Evolutionary conservation across 805 yeast genomes (phyloP).

Genomic region (Spathaspora hagerdaliae): DNA sequence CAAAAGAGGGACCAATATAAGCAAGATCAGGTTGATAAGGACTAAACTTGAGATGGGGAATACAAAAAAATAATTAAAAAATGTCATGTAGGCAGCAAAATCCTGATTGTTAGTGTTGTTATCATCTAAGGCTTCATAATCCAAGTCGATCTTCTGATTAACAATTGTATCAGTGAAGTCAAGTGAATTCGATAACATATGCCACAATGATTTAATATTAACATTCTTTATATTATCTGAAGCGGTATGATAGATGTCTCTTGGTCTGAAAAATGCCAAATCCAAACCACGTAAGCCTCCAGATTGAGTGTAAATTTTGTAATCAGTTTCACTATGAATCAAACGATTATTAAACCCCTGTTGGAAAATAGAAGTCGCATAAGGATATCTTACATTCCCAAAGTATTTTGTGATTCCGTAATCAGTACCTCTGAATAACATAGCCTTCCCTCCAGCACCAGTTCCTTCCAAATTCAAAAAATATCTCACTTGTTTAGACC

Average conservation of each 20-base stretch:
- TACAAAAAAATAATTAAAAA: slow-evolving; percentile 57
- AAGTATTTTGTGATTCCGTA: slow-evolving; percentile 60
- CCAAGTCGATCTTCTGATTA: slow-evolving; percentile 28
- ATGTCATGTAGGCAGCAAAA: slow-evolving; percentile 61
- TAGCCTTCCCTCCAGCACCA: slow-evolving; percentile 85
- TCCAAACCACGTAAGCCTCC: slow-evolving; percentile 80
- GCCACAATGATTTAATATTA: slow-evolving; percentile 70
- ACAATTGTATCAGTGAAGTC: slow-evolving; percentile 50
- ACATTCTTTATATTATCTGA: slow-evolving; percentile 66
- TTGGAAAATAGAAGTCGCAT: slow-evolving; percentile 76
- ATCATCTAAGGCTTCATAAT: slow-evolving; percentile 17
- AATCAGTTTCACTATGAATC: slow-evolving; percentile 82
- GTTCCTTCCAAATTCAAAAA: slow-evolving; percentile 88
- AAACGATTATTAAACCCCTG: slow-evolving; percentile 76
- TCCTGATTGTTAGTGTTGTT: slow-evolving; percentile 13
- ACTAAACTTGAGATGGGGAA: slow-evolving; percentile 49
- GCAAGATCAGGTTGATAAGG: slow-evolving; percentile 46
- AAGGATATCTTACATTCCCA: slow-evolving; percentile 59
- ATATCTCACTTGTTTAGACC: slow-evolving; percentile 58
- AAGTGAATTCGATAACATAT: slow-evolving; percentile 71
- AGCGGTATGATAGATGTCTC: slow-evolving; percentile 78
- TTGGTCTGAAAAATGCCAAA: slow-evolving; percentile 82
- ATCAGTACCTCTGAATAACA: slow-evolving; percentile 81
- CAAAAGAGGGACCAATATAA: slow-evolving; percentile 50
- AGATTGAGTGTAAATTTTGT: slow-evolving; percentile 58